These are phyloP conservation scores for Aspergillus niger DNA, from an alignment of 2,329 filamentous ascomycete genomes.

Conservation along the genomic window DNA sequence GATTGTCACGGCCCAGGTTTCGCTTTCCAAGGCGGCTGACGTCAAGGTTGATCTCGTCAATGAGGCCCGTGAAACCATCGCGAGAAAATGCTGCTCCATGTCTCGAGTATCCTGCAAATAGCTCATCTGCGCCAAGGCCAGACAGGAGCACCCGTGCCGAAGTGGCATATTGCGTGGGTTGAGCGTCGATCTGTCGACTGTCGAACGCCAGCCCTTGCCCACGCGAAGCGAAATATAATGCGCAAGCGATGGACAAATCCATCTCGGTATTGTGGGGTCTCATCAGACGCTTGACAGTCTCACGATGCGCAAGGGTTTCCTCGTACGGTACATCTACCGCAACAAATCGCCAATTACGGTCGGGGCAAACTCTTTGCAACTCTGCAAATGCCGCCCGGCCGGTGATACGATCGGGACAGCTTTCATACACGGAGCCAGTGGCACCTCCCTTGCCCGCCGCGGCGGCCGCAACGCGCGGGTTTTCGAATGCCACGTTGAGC, in stretches of 20 bases:
- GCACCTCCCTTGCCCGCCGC: constrained; percentile 46
- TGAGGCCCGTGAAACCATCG: constrained; percentile 68
- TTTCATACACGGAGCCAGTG: constrained; percentile 62
- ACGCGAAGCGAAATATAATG: constrained; percentile 91
- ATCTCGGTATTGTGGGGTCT: constrained; percentile 96
- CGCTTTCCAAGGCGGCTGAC: constrained; percentile 82
- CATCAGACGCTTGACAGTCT: constrained; percentile 74
- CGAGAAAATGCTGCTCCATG: constrained; percentile 76
- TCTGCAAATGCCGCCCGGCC: constrained; percentile 80
- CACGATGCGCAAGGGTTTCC: constrained; percentile 69
- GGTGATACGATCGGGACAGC: constrained; percentile 87
- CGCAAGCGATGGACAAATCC: constrained; percentile 92
- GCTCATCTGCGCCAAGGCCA: constrained; percentile 90
- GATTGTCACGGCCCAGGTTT: constrained; percentile 93
- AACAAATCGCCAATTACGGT: constrained; percentile 78
- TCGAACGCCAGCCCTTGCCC: constrained; percentile 58
- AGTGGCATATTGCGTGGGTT: constrained; percentile 58
- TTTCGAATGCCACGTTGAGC: constrained; percentile 96
- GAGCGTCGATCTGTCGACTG: constrained; percentile 29
- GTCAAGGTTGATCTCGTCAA: constrained; percentile 82
- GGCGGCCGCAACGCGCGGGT: constrained; percentile 70
- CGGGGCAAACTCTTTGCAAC: constrained; percentile 67
- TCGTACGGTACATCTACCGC: constrained; percentile 76
- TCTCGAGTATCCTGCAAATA: constrained; percentile 90
- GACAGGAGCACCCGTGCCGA: constrained; percentile 83